phyloP scores from a whole-genome alignment of 2,329 filamentous ascomycete genomes.

The Nannizziopsis barbatae region DNA sequence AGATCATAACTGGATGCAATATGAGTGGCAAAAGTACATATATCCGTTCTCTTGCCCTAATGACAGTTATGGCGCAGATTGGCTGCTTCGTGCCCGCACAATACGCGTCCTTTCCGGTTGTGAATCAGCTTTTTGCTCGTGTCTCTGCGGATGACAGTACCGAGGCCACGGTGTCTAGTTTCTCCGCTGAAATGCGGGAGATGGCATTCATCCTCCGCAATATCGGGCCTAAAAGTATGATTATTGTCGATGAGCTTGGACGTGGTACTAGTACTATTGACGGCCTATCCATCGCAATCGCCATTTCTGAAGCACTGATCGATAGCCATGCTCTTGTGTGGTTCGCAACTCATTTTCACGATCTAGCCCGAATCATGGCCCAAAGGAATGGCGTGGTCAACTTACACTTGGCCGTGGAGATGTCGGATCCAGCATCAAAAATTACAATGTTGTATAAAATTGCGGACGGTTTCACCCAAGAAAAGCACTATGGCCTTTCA shows the following conservation, averaged over 20 bases:
- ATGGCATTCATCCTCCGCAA: constrained; percentile 87
- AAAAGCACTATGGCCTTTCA: constrained; percentile 72
- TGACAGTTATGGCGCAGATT: constrained; percentile 87
- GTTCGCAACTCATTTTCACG: constrained; percentile 88
- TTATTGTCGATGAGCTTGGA: constrained; percentile 84
- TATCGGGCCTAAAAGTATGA: constrained; percentile 62
- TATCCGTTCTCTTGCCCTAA: constrained; percentile 70
- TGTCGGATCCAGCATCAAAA: constrained; percentile 44
- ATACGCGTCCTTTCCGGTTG: constrained; percentile 69
- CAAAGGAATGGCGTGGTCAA: constrained; percentile 71
- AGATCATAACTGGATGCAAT: constrained; percentile 90
- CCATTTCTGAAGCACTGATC: constrained; percentile 78
- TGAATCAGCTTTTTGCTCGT: constrained; percentile 74
- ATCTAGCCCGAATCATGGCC: constrained; percentile 64
- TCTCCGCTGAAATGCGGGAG: constrained; percentile 89
- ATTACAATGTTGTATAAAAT: constrained; percentile 88
- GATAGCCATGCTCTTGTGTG: constrained; percentile 69
- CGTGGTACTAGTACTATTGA: constrained; percentile 82
- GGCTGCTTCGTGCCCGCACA: constrained; percentile 81
- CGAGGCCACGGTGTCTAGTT: constrained; percentile 84
- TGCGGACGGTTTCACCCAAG: constrained; percentile 55
- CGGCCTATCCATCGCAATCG: constrained; percentile 77
- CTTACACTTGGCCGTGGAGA: constrained; percentile 65
- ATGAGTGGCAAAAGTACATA: constrained; percentile 98
- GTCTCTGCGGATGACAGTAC: constrained; percentile 79